Evolutionary conservation across 768 basidiomycete genomes (phyloP).

Genomic region (Boletus insuetus): DNA sequence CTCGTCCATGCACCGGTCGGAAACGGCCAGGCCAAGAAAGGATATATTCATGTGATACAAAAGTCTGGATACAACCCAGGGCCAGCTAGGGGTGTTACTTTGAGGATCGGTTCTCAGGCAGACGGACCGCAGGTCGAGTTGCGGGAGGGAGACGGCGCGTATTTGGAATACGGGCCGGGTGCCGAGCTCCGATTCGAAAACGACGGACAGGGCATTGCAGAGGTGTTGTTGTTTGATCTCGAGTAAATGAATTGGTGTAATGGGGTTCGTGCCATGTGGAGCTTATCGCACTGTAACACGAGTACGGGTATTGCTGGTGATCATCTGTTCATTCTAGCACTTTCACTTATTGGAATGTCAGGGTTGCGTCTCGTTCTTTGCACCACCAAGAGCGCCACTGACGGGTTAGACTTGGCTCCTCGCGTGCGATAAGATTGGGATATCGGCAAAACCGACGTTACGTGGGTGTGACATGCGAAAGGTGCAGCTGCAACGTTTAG

Average conservation of each 20-base stretch:
- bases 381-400: background rate
- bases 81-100: conserved; percentile 50
- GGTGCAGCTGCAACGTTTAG: too few relatives aligned
- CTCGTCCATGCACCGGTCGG: conserved; percentile 48
- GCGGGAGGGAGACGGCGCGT: conserved; percentile 87
- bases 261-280: background rate
- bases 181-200: conserved; percentile 51
- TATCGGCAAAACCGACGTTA: background rate
- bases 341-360: too few relatives aligned
- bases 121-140: conserved; percentile 49
- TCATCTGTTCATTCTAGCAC: conserved; percentile 8
- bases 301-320: background rate
- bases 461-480: background rate
- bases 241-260: conserved; percentile 36
- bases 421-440: background rate
- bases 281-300: background rate
- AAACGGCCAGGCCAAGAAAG: conserved; percentile 48
- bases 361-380: background rate
- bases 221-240: conserved; percentile 80
- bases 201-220: conserved; percentile 60
- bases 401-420: background rate
- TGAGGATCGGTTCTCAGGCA: conserved; percentile 48
- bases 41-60: conserved; percentile 86
- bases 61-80: conserved; percentile 74
- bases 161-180: conserved; percentile 48